phyloP scores from a whole-genome alignment of 352 stramenopile genomes.

The Pythium pyrilobum region DNA sequence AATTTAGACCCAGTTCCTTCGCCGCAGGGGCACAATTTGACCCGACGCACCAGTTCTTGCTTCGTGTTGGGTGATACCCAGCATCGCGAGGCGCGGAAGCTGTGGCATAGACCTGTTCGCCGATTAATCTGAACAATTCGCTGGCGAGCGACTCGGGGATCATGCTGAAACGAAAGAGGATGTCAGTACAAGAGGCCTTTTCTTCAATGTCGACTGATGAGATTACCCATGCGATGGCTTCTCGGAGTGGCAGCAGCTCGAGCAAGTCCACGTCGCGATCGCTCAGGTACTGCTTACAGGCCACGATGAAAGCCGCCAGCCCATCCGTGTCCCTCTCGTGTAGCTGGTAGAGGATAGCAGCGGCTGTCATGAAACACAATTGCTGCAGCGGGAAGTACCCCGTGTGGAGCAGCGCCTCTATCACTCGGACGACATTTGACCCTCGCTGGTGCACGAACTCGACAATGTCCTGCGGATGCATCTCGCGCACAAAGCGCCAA shows the following conservation, averaged over 20 bases:
- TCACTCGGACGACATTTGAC: slow-evolving; percentile 25
- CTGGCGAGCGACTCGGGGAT: slow-evolving; percentile 22
- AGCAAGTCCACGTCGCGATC: slow-evolving; percentile 24
- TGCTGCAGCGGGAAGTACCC: slow-evolving; percentile 64
- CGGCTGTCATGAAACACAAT: slow-evolving; percentile 48
- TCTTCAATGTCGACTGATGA: too few relatives aligned
- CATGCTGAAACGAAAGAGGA: slow-evolving; percentile 3
- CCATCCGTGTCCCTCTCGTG: slow-evolving; percentile 19
- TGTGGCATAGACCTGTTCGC: slow-evolving; percentile 17
- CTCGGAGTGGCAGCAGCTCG: slow-evolving; percentile 26
- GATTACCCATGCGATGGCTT: slow-evolving; percentile 43
- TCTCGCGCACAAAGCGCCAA: slow-evolving; percentile 22
- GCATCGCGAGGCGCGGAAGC: slow-evolving; percentile 20
- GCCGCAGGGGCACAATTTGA: not conserved
- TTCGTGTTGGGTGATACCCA: slow-evolving; percentile 23
- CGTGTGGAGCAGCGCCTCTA: slow-evolving; percentile 39
- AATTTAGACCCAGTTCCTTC: not conserved
- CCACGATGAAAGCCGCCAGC: slow-evolving; percentile 15
- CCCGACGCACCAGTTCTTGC: slow-evolving; percentile 15
- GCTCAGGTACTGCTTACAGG: slow-evolving; percentile 16
- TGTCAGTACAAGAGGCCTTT: not conserved
- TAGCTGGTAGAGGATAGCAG: slow-evolving; percentile 32
- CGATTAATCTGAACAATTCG: slow-evolving; percentile 22
- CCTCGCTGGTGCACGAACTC: slow-evolving; percentile 22
- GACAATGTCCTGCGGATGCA: slow-evolving; percentile 19